These are phyloP conservation scores for Boletus barrowsii DNA, from an alignment of 768 basidiomycete genomes.

Conservation along the genomic window DNA sequence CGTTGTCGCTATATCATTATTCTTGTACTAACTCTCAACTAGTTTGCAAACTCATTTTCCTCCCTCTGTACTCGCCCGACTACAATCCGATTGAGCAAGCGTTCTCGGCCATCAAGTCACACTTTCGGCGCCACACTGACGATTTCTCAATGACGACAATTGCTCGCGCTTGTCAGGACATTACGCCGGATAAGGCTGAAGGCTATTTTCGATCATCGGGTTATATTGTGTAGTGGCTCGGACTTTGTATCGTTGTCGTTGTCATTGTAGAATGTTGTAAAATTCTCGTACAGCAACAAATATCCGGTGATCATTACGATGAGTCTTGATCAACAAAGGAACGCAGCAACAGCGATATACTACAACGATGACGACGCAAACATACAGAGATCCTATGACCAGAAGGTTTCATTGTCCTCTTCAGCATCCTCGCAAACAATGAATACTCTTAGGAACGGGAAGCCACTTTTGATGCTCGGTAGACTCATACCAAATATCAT, in stretches of 20 bases:
- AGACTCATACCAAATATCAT: neutral
- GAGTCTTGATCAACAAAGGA: too few species aligned
- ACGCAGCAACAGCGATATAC: too few species aligned
- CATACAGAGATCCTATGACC: neutral
- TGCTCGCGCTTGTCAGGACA: neutral
- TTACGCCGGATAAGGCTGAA: neutral
- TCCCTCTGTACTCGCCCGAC: too few species aligned
- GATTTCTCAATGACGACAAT: neutral
- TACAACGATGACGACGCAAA: too few species aligned
- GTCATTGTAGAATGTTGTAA: neutral
- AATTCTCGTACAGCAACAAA: too few species aligned
- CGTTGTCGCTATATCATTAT: neutral
- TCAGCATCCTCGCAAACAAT: neutral
- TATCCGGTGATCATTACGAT: too few species aligned
- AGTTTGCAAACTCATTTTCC: too few species aligned
- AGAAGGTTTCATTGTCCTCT: neutral
- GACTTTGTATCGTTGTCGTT: too few species aligned
- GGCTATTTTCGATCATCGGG: constrained; percentile 1
- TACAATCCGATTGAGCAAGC: too few species aligned
- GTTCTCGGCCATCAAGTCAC: neutral
- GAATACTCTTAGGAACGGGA: neutral
- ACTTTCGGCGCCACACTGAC: neutral
- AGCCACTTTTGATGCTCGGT: neutral
- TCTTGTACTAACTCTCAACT: neutral
- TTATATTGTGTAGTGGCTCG: neutral